Base-by-base conservation (phyloP, 805 yeast species). In the Saccharomyces kudriavzevii region DNA sequence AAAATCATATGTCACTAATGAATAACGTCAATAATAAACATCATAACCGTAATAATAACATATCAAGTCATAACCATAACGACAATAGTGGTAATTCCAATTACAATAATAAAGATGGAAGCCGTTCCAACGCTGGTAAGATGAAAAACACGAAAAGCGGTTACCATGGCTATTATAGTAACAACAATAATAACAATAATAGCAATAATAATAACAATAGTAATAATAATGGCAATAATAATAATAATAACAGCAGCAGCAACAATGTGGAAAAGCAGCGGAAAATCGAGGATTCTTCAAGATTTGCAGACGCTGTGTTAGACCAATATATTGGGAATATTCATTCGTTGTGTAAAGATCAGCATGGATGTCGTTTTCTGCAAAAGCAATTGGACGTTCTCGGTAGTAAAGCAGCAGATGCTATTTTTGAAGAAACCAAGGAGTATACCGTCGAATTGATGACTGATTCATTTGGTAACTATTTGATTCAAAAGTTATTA, bases 381-480 rank as follows among this genome's bases (percentile, higher is more conserved):
- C 99, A 92, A 71, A 82, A 86, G 58, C 96, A 90, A 67, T 76
- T 94, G 59, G 96, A 89, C 61, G 68, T 77, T 48, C 78, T 80
- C 10, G 81, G 79, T 30, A 70, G 74, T n/a, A 72, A 76, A 49
- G 88, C 87, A 13, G 85, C 91, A 8, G 78, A 85, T 29, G 73
- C 83, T 65, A 88, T 94, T 49, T 91, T 89, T 71, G 81, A 82
- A 54, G 97, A 94, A 68, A 87, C 89, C 47, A 80, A 82, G 59
- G 73, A 79, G 40, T 85, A 88, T 60, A 84, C 89, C 54, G 85
- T 88, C 52, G 96, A 89, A 67, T 76, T 94, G 58, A 92, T 94
- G 98, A 80, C 77, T 53, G 96, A 91, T 69, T 96, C 98, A 5
- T 94, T 94, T 74, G 99, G 99, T n/a, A 94, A 94, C 69, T 94